A percentile compares a stretch with the other conserved stretches of the same genome.
phyloP scores from a whole-genome alignment of 176 grass and related monocot species.

The Saccharum officinarum region DNA sequence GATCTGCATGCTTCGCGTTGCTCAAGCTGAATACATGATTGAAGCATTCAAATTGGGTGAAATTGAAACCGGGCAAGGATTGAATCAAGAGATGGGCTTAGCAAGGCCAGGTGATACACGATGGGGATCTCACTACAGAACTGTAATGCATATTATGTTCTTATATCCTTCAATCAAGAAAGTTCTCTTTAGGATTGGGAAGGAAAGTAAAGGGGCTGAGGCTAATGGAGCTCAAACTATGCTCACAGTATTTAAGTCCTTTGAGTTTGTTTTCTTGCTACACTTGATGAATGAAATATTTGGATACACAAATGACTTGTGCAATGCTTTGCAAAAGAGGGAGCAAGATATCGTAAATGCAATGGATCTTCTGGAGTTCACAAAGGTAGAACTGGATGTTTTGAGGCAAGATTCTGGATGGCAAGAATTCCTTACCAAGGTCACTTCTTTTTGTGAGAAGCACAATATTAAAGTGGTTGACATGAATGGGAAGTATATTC shows the following conservation, averaged over 20 bases:
- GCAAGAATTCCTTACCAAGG: background rate
- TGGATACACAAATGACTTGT: too few species aligned
- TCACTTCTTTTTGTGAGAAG: constrained; percentile 1
- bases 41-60: background rate
- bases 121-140: background rate
- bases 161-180: too few species aligned
- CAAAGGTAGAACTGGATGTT: too few species aligned
- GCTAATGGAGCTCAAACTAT: too few species aligned
- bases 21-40: background rate
- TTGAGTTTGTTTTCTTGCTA: too few species aligned
- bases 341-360: too few species aligned
- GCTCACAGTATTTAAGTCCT: too few species aligned
- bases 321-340: too few species aligned
- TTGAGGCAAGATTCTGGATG: background rate
- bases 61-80: background rate
- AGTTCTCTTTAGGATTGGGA: too few species aligned
- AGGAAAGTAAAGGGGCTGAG: too few species aligned
- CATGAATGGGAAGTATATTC: background rate
- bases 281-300: too few species aligned
- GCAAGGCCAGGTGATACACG: background rate
- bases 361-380: too few species aligned
- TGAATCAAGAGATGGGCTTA: background rate
- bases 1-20: background rate
- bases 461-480: background rate
- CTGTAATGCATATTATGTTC: background rate